phyloP scores from a whole-genome alignment of 768 basidiomycete species.

The Boletus pseudopeckii region DNA sequence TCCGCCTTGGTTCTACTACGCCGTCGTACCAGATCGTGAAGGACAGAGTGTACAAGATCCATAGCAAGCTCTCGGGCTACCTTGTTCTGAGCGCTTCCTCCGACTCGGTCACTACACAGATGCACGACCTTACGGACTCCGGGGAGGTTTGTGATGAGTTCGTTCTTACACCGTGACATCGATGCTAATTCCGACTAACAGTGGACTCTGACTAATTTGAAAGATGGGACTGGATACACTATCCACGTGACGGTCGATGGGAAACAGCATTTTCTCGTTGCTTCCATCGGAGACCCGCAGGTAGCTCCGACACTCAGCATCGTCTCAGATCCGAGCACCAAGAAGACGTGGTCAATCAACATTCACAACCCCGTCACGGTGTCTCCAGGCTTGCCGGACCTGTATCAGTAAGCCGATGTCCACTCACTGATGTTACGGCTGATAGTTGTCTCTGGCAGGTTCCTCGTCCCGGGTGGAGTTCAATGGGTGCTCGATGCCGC shows the following conservation, averaged over 20 bases:
- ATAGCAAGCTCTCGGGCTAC: background rate
- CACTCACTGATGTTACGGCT: background rate
- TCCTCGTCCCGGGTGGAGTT: background rate
- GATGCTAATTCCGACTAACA: background rate
- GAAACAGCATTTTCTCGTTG: too few relatives aligned
- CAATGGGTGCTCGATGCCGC: constrained; percentile 3
- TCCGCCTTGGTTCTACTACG: too few relatives aligned
- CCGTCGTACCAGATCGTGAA: too few relatives aligned
- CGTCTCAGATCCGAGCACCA: too few relatives aligned
- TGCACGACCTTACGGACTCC: background rate
- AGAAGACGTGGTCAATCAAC: constrained; percentile 12
- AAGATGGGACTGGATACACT: background rate
- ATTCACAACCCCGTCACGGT: too few relatives aligned
- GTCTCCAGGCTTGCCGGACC: too few relatives aligned
- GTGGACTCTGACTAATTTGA: background rate
- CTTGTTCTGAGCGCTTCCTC: background rate
- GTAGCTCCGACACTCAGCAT: too few relatives aligned
- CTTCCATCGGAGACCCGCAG: too few relatives aligned
- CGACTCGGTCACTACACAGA: background rate
- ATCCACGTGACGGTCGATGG: too few relatives aligned
- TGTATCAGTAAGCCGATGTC: background rate
- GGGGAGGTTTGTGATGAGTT: background rate
- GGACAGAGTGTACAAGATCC: too few relatives aligned
- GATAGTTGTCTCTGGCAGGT: background rate
- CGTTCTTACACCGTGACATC: too few relatives aligned